Percentiles rank a stretch among this genome's conserved stretches.
Conservation (phyloP, 164 flowering plant species). For the Taxillus chinensis region DNA sequence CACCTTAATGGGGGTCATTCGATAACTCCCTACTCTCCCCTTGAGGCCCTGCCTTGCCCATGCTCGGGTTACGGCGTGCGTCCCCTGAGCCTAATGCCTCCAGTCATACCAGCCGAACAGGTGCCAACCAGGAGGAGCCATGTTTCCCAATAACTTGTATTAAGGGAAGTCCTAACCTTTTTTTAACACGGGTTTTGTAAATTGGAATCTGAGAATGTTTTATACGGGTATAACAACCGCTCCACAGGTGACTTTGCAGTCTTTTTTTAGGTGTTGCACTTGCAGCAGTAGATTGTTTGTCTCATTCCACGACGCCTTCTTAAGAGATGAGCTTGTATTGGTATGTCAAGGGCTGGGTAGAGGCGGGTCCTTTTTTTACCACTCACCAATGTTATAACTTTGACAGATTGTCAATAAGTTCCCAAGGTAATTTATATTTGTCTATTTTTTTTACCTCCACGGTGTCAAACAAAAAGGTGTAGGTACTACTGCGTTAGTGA, state of each 20-base stretch:
- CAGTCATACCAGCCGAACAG: conserved; percentile 2
- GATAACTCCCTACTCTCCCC: conserved; percentile 39
- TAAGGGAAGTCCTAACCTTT: background rate
- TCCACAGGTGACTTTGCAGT: too few species aligned
- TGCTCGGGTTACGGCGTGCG: conserved; percentile 9
- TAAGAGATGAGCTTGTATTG: background rate
- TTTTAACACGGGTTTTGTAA: background rate
- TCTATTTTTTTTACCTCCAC: too few species aligned
- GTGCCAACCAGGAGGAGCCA: conserved; percentile 4
- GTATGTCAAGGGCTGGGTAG: background rate
- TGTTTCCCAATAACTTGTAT: background rate
- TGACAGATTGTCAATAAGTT: too few species aligned
- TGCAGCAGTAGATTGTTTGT: too few species aligned
- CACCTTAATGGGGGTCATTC: conserved; percentile 20
- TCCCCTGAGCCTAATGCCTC: conserved; percentile 9
- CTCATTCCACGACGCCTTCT: background rate
- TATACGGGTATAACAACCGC: too few species aligned
- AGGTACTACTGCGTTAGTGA: too few species aligned
- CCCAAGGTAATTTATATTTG: too few species aligned
- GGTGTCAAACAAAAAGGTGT: too few species aligned
- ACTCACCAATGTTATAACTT: background rate
- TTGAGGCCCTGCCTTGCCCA: conserved; percentile 31
- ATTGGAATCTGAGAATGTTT: too few species aligned
- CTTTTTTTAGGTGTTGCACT: too few species aligned
- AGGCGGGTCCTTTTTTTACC: background rate